Evolutionary conservation across 768 basidiomycete genomes (phyloP), one percentile per base, ranked within the genome.

Genomic region (Lactifluus hygrophoroides): DNA sequence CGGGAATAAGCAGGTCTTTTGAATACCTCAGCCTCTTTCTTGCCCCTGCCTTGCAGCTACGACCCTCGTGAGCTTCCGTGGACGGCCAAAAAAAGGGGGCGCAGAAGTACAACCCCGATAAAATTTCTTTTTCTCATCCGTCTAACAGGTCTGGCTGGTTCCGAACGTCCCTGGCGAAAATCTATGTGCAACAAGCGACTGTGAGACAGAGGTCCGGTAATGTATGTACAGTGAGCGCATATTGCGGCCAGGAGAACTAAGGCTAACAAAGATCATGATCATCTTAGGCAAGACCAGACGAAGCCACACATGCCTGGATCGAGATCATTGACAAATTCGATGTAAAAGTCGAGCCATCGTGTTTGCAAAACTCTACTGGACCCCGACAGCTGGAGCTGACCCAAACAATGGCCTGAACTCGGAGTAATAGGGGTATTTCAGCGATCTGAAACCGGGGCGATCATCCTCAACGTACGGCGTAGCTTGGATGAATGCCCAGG

Each of bases 271-370:
- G 54, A 50, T 7, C 14, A 19, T 32, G 0, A 23, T 34, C 23
- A 38, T 43, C 40, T 25, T 16, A 28, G 27, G 17, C 28, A 27
- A 38, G 30, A 19, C 25, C 56, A 11, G 19, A 14, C 25, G 17
- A 14, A 8, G 23, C 30, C 8, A 69, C 76, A 25, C 58, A 83
- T 82, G 46, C 82, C 81, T 3, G 82, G 83, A 57, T 76, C 73
- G 51, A 83, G 71, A 61, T 83, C 79, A 62, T 76, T 71, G 19
- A 82, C 71, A 62, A 84, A 84, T 51, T 75, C 77, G 69, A 84
- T 73, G 63, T 79, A 84, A 53, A 80, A 80, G 60, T 78, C 78
- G 2, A 75, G 71, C n/a, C 69, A 78, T 71, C 54, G 72, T 72
- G 32, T 75, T 74, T 1, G 83, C 72, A 38, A 84, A 80, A 0